Percentiles rank a stretch among this genome's conserved stretches.
phyloP scores from a whole-genome alignment of 2,329 filamentous ascomycete species.

The Macrophomina phaseolina region DNA sequence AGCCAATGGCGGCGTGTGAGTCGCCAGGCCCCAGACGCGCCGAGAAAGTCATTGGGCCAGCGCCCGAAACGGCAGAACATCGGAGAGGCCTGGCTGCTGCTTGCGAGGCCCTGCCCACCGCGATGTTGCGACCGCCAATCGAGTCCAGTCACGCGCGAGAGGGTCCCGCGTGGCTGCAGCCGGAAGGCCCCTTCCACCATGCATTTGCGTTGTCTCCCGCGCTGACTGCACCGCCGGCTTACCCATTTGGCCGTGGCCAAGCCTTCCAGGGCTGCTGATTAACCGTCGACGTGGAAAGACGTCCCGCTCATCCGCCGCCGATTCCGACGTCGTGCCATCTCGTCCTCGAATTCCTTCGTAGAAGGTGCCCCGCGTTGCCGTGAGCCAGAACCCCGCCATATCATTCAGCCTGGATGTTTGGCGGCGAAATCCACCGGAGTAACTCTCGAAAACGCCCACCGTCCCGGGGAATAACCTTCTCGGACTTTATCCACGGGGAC shows the following conservation, averaged over 20 bases:
- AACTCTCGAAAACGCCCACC: neutral
- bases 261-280: conserved; percentile 3
- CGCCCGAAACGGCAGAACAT: neutral
- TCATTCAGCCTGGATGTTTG: neutral
- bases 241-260: conserved; percentile 8
- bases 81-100: neutral
- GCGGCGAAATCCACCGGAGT: neutral
- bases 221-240: conserved; percentile 8
- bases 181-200: neutral
- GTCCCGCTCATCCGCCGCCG: neutral
- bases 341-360: neutral
- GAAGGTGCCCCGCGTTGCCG: neutral
- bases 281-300: conserved; percentile 6
- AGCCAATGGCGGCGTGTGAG: neutral
- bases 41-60: neutral
- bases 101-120: neutral
- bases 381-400: neutral
- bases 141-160: neutral
- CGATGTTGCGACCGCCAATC: conserved; percentile 6
- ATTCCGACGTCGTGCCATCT: neutral
- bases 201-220: neutral
- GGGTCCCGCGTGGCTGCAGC: neutral
- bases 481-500: neutral
- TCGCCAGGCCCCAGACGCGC: neutral
- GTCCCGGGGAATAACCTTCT: conserved; percentile 1